phyloP scores from a whole-genome alignment of 352 stramenopile genomes.

The Phytophthora crassamura region DNA sequence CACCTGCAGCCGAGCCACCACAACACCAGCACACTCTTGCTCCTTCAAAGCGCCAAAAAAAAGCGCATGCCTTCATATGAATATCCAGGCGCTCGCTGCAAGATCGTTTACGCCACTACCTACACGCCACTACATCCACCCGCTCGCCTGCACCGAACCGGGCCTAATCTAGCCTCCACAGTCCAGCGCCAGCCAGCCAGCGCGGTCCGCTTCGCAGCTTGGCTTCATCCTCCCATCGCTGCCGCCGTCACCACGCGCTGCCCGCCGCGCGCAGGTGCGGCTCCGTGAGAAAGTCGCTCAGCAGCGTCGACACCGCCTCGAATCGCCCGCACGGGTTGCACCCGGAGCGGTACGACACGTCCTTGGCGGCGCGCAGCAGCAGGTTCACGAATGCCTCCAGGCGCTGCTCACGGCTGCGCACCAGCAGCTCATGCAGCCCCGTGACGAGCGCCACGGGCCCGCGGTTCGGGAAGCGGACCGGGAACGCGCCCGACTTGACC shows the following conservation, averaged over 20 bases:
- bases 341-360: constrained; percentile 58
- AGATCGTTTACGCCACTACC: no score
- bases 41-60: no score
- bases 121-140: no score
- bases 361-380: constrained; percentile 51
- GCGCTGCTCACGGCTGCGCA: constrained; percentile 37
- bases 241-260: constrained; percentile 9
- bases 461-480: constrained; percentile 44
- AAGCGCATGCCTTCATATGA: no score
- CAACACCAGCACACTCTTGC: no score
- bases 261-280: constrained; percentile 19
- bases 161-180: no score
- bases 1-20: no score
- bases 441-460: constrained; percentile 27
- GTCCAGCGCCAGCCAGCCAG: no score
- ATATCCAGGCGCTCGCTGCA: no score
- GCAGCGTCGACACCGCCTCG: constrained; percentile 47
- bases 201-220: no score
- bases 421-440: constrained; percentile 22
- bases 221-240: no score
- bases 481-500: constrained; percentile 48
- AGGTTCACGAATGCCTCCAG: constrained; percentile 53
- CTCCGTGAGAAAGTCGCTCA: constrained; percentile 65
- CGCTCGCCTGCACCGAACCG: no score
- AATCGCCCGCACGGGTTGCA: constrained; percentile 56